Base-by-base conservation (phyloP, 192 early-diverging fungal species). In the Coemansia sp. region DNA sequence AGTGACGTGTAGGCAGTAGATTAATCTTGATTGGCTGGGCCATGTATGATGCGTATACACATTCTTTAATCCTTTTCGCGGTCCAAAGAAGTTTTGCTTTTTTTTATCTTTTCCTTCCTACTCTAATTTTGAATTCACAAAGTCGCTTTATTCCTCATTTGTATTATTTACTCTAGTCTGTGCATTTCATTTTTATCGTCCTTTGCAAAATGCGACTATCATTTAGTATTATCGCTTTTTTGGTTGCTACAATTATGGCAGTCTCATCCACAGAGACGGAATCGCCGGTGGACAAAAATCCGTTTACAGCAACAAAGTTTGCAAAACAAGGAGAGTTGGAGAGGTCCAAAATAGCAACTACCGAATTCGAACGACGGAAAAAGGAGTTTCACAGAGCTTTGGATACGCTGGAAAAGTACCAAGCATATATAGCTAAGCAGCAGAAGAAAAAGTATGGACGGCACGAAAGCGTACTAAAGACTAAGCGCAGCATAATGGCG, bases 391-490 rank as follows among this genome's bases (percentile, higher is more conserved):
- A 51, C 3, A 25, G n/a, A 21, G 71, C 72, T 2, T 25, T 60
- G 20, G 49, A 40, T 13, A 58, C 67, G 0, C 61, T 74, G 8
- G 43, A 61, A 13, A 61, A 59, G 45, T 68, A 74, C 62, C 61
- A 74, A 30, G 15, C 34, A 2, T 33, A 23, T 3, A 34, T 67
- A 3, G 35, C 18, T 21, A 60, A 42, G 16, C 56, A 15, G 42
- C 40, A 43, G n/a, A 45, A 20, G 31, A 49, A 25, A 21, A 37
- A n/a, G 34, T 42, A 64, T n/a, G 20, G 18, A n/a, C 25, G 31
- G 26, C 55, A 40, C n/a, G 30, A 28, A 26, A 45, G 55, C 25
- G 28, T 39, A 25, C n/a, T 63, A 20, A 46, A 42, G 62, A 53
- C 66, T 33, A 26, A 31, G 28, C 56, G 66, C 18, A 61, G 62